Conservation (phyloP, 2,329 filamentous ascomycete species). For the Pyrenophora graminea region DNA sequence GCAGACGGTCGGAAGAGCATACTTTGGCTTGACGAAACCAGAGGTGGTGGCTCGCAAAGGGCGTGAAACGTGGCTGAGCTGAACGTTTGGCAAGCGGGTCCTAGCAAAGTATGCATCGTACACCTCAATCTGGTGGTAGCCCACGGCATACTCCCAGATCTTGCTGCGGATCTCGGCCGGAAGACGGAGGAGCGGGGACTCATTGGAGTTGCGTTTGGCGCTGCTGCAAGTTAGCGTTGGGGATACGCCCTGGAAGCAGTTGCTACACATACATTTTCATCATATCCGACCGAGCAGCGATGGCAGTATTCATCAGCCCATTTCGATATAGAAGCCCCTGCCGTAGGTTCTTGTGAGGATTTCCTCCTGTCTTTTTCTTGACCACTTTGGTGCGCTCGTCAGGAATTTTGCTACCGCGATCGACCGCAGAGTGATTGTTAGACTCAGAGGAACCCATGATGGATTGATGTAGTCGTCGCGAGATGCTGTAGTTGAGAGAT, state of each 20-base stretch:
- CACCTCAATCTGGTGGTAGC: slow-evolving; percentile 6
- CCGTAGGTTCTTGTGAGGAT: background rate
- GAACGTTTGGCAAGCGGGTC: too few species aligned
- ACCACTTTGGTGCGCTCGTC: background rate
- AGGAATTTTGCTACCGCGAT: background rate
- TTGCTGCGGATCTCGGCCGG: slow-evolving; percentile 19
- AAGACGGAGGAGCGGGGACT: slow-evolving; percentile 19
- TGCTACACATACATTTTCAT: slow-evolving; percentile 7
- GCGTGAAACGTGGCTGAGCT: background rate
- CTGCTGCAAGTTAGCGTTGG: background rate
- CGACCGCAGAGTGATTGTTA: background rate
- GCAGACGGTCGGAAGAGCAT: slow-evolving; percentile 10
- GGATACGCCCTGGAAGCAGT: too few species aligned
- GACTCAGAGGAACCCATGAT: background rate
- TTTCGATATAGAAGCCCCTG: background rate
- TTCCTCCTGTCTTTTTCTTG: background rate
- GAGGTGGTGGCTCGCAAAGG: background rate
- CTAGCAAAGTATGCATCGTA: background rate
- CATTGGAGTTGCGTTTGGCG: slow-evolving; percentile 8
- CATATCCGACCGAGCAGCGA: background rate
- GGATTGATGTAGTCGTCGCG: background rate
- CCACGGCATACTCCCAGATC: slow-evolving; percentile 18
- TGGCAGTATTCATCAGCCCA: slow-evolving; percentile 4
- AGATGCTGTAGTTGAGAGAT: background rate
- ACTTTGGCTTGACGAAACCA: background rate